Conservation (phyloP, 106 monocot species). For the Allium cepa region DNA sequence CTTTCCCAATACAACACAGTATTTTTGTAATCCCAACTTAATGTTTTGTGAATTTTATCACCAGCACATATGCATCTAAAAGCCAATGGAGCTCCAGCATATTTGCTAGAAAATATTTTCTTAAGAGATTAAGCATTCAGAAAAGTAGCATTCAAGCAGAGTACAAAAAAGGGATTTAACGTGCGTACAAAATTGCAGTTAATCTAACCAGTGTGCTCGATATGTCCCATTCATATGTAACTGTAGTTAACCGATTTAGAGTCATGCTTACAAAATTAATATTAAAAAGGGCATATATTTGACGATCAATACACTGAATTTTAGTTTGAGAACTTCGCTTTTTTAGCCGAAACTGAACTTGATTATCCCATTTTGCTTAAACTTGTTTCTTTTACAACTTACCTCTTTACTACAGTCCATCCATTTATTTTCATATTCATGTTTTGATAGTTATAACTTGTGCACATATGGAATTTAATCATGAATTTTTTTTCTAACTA, state of each 20-base stretch:
- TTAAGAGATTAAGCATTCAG: neutral
- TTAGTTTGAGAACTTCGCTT: too few relatives aligned
- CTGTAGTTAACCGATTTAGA: conserved; percentile 39
- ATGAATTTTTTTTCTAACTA: too few relatives aligned
- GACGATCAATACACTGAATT: too few relatives aligned
- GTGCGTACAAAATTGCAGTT: conserved; percentile 72
- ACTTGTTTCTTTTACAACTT: too few relatives aligned
- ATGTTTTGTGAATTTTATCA: conserved; percentile 60
- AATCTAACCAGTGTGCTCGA: conserved; percentile 64
- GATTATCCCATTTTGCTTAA: too few relatives aligned
- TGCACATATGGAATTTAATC: too few relatives aligned
- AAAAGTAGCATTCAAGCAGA: neutral
- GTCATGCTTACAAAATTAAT: conserved; percentile 39
- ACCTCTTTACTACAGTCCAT: too few relatives aligned
- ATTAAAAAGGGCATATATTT: too few relatives aligned
- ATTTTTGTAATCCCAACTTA: conserved; percentile 65
- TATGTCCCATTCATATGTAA: conserved; percentile 87
- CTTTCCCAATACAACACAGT: conserved; percentile 82
- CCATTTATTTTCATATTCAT: too few relatives aligned
- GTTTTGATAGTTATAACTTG: too few relatives aligned
- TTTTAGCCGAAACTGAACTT: too few relatives aligned
- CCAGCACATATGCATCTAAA: conserved; percentile 74
- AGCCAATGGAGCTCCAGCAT: conserved; percentile 52
- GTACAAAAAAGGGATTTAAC: conserved; percentile 5
- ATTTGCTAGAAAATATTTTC: conserved; percentile 44